Conservation (phyloP, 805 yeast genomes). For the Candida gorgasii region DNA sequence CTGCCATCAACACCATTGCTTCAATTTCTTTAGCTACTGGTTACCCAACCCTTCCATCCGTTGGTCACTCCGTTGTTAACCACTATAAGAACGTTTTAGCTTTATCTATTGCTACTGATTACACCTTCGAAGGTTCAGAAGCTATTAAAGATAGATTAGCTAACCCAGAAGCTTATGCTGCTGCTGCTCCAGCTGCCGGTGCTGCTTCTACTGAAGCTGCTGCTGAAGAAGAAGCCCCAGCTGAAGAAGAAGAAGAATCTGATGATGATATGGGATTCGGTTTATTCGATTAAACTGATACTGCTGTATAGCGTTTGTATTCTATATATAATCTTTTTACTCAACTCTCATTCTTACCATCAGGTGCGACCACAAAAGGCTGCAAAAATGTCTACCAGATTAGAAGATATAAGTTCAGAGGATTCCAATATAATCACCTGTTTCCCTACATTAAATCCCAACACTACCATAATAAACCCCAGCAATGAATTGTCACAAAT, state of each 20-base stretch:
- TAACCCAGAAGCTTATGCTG: conserved; percentile 99
- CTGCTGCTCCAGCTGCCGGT: conserved; percentile 97
- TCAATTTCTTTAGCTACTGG: conserved; percentile 95
- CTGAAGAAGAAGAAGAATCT: conserved; percentile 72
- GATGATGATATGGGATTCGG: conserved; percentile 98
- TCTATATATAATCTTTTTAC: neutral
- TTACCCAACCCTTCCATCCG: conserved; percentile 99
- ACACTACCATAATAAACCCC: conserved; percentile 9
- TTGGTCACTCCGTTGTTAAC: conserved; percentile 98
- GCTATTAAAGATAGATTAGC: conserved; percentile 99
- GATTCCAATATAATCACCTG: conserved; percentile 15
- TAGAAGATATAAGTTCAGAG: conserved; percentile 13
- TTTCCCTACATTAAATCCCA: conserved; percentile 12
- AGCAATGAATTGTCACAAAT: conserved; percentile 18
- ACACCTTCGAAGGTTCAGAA: conserved; percentile 99
- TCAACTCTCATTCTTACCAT: neutral
- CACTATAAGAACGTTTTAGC: conserved; percentile 98
- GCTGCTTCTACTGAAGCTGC: conserved; percentile 66
- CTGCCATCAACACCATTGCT: conserved; percentile 93
- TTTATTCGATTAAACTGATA: conserved; percentile 94
- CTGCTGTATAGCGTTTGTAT: conserved; percentile 1
- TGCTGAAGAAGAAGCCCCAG: conserved; percentile 72
- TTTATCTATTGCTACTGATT: conserved; percentile 96
- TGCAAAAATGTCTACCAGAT: conserved; percentile 12
- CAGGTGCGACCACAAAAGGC: conserved; percentile 9